Evolutionary conservation across 1,284 basidiomycete species (phyloP), one percentile per base, ranked within the genome.

Genomic region (Cryptococcus sp.): DNA sequence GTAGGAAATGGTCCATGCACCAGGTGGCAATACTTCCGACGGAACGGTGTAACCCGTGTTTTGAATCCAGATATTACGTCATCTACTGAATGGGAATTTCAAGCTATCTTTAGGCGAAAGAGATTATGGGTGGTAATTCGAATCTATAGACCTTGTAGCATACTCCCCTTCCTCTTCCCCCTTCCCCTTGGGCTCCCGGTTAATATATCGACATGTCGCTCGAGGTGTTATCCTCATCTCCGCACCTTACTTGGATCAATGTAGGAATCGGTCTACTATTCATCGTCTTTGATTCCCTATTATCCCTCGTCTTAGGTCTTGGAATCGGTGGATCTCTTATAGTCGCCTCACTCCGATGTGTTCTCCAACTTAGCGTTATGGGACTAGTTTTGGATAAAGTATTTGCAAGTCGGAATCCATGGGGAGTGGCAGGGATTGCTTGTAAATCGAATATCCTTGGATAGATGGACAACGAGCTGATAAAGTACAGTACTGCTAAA

Each of bases 221-320:
- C n/a, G n/a, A 10, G 38, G 23, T 46, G 44, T 23, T 46, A 10
- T 10, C 8, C 13, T 50, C 56, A 31, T 62, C 64, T 3, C 54
- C 66, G 1, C 41, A 80, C 49, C 74, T 90, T 33, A 77, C 77
- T 32, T 89, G 86, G 86, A 58, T 71, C 11, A 89, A 91, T 65
- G 87, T 92, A 58, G 82, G 77, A 23, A 79, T 90, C 57, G 88
- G 84, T 0, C 82, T 90, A 66, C 74, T 81, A 2, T 91, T 92
- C 73, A 83, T 93, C 62, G 60, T 70, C 32, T 72, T 78, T 55
- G 77, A 78, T 55, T 63, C 75, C 0, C 57, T 83, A 30, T 60
- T 90, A 10, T 90, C 89, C 3, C 75, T 79, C 11, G 59, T 79
- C 1, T 82, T 90, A 54, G 79, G 83, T 2, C 81, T 92, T 13